Percentiles rank a stretch among this genome's conserved stretches.
Conservation (phyloP, 306 rosid species). For the Cicer yamashitae region DNA sequence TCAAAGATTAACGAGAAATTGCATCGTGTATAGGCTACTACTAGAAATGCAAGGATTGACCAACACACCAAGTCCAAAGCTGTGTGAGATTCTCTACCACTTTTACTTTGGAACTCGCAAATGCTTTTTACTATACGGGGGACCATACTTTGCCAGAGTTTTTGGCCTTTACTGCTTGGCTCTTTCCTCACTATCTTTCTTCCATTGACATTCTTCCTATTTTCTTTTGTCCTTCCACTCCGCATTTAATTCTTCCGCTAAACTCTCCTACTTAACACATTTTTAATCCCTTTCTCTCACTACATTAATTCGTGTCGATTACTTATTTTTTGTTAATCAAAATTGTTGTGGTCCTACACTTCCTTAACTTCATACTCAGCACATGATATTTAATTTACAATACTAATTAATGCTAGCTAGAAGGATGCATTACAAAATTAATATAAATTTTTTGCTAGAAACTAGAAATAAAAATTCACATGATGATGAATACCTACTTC, state of each 20-base stretch:
- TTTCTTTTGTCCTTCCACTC: slow-evolving; percentile 20
- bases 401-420: no score
- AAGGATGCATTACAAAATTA: no score
- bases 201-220: slow-evolving; percentile 45
- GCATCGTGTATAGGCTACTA: slow-evolving; percentile 34
- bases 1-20: not conserved
- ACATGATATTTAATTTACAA: no score
- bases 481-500: slow-evolving; percentile 28
- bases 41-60: slow-evolving; percentile 37
- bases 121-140: not conserved
- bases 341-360: slow-evolving; percentile 10
- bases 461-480: slow-evolving; percentile 29
- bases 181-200: slow-evolving; percentile 10
- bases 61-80: slow-evolving; percentile 34
- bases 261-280: not conserved
- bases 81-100: slow-evolving; percentile 52
- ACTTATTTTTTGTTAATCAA: not conserved
- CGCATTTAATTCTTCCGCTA: slow-evolving; percentile 3
- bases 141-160: slow-evolving; percentile 19
- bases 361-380: not conserved
- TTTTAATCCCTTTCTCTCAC: not conserved
- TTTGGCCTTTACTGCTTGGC: slow-evolving; percentile 46
- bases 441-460: not conserved
- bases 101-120: slow-evolving; percentile 44
- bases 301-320: not conserved